phyloP scores from a whole-genome alignment of 148 eudicot genomes.

The Polygonum aviculare region DNA sequence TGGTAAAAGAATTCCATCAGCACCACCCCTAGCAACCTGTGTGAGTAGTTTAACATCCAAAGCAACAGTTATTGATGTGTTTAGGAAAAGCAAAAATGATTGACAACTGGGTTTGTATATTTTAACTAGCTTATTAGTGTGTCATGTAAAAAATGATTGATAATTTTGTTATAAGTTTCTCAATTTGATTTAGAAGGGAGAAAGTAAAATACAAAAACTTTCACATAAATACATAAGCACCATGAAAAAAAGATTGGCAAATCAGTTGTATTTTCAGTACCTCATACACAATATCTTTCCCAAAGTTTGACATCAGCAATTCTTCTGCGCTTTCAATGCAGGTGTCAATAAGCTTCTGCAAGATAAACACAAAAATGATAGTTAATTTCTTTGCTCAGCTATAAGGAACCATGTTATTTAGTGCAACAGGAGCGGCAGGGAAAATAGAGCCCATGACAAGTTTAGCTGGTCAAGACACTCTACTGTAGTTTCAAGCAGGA shows the following conservation, averaged over 20 bases:
- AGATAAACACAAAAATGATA: neutral
- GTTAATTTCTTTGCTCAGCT: neutral
- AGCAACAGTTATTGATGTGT: neutral
- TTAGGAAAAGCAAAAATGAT: neutral
- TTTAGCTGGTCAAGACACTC: neutral
- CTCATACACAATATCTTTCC: slow-evolving; percentile 86
- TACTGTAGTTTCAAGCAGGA: neutral
- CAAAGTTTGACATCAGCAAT: slow-evolving; percentile 68
- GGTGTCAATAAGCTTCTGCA: slow-evolving; percentile 69
- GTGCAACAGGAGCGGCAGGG: neutral
- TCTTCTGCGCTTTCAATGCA: slow-evolving; percentile 68
- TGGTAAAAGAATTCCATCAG: slow-evolving; percentile 61
- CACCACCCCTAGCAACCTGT: slow-evolving; percentile 81
- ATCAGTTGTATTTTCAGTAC: slow-evolving; percentile 20
- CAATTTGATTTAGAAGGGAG: neutral
- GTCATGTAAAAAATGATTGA: neutral
- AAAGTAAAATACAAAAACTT: neutral
- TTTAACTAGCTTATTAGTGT: neutral
- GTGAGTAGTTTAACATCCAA: slow-evolving; percentile 2
- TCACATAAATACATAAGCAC: neutral
- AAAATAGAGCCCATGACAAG: neutral
- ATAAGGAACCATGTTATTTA: neutral
- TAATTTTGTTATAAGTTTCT: neutral
- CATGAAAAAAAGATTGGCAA: neutral
- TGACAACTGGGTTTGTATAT: neutral